phyloP scores from a whole-genome alignment of 352 stramenopile species.

The Globisporangium splendens region DNA sequence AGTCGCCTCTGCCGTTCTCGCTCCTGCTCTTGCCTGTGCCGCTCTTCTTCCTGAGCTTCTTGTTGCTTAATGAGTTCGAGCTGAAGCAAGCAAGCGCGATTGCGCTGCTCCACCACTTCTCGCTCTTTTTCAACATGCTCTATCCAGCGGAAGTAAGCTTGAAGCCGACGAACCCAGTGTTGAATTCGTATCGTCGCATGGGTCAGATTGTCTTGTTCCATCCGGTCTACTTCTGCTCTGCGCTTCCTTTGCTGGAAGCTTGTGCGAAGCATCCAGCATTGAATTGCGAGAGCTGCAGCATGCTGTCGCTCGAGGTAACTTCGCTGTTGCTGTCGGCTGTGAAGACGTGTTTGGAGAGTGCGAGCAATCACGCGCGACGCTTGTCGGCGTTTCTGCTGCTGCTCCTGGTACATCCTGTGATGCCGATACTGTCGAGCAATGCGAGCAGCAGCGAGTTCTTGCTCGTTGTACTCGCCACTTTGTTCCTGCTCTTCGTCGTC shows the following conservation, averaged over 20 bases:
- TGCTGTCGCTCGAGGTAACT: slow-evolving; percentile 14
- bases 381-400: slow-evolving; percentile 6
- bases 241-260: slow-evolving; percentile 23
- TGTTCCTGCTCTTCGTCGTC: slow-evolving; percentile 3
- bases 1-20: slow-evolving; percentile 5
- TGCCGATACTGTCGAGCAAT: slow-evolving; percentile 31
- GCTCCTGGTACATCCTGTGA: slow-evolving; percentile 19
- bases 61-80: slow-evolving; percentile 6
- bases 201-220: background rate
- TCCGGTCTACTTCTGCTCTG: background rate
- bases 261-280: slow-evolving; percentile 34
- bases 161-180: slow-evolving; percentile 24
- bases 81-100: slow-evolving; percentile 6
- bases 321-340: slow-evolving; percentile 11
- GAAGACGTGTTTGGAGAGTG: no score
- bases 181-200: slow-evolving; percentile 8
- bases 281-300: slow-evolving; percentile 27
- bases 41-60: slow-evolving; percentile 5
- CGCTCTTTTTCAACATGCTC: slow-evolving; percentile 15
- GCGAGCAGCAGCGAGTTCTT: slow-evolving; percentile 18
- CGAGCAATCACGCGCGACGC: background rate
- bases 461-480: slow-evolving; percentile 3
- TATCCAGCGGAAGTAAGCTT: slow-evolving; percentile 25
- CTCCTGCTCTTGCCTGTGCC: slow-evolving; percentile 8
- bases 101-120: slow-evolving; percentile 1